Conservation (phyloP, 2,329 filamentous ascomycete species). For the Aspergillus piperis region DNA sequence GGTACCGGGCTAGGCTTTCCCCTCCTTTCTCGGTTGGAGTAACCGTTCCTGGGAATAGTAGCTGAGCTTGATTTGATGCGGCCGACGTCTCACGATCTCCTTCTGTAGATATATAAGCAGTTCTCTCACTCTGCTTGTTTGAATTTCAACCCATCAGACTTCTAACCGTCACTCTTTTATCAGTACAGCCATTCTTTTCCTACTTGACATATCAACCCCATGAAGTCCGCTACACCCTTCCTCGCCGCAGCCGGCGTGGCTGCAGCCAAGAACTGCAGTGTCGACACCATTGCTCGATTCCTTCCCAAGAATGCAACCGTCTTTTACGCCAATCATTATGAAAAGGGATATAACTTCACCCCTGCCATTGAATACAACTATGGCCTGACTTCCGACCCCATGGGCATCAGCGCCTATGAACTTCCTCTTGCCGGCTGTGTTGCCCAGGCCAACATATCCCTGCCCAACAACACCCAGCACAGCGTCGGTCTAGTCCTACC, state of each 20-base stretch:
- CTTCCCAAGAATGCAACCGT: conserved; percentile 4
- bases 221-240: background rate
- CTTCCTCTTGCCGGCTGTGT: conserved; percentile 3
- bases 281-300: conserved; percentile 1
- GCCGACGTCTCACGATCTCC: background rate
- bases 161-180: background rate
- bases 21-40: background rate
- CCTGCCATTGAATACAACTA: conserved; percentile 5
- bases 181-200: background rate
- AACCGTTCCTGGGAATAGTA: background rate
- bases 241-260: conserved; percentile 3
- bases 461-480: conserved; percentile 11
- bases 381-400: background rate
- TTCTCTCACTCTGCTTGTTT: background rate
- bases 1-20: background rate
- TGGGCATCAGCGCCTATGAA: conserved; percentile 1
- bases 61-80: background rate
- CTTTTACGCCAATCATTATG: conserved; percentile 5
- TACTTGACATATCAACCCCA: background rate
- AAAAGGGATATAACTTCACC: conserved; percentile 5
- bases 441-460: conserved; percentile 8
- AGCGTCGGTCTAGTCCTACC: conserved; percentile 2
- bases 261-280: conserved; percentile 8
- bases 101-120: background rate
- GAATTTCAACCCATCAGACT: background rate